Evolutionary conservation across 2,329 filamentous ascomycete genomes (phyloP), one percentile per base, ranked within the genome.

Genomic region (Passalora sequoiae): DNA sequence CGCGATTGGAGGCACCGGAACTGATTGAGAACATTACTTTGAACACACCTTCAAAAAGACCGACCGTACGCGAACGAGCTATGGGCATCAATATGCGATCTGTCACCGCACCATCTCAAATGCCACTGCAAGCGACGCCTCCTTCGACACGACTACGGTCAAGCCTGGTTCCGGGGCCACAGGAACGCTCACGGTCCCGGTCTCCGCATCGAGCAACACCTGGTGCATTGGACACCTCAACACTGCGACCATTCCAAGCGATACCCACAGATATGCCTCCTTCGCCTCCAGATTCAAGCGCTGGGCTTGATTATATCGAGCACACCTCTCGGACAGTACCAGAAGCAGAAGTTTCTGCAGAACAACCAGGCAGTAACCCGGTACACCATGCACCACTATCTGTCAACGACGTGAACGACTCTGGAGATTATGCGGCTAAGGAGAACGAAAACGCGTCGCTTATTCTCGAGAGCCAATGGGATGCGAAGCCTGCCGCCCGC

Each of bases 101-200:
- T 13, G 54, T 65, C 22, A 66, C 62, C 6, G 60, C 58, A 22
- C 62, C 72, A 24, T 61, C 69, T 9, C 66, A 73, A 13, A 56
- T 74, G 12, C 67, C 67, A 5, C 43, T 73, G 5, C 57, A 69
- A 28, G 65, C 68, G 6, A 69, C 70, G 29, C 59, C 70, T 13
- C 66, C 70, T 16, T 68, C 69, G 16, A 62, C 33, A 19, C 21
- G 60, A 33, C 43, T 59, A 25, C 49, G 53, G 43, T 44, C 49
- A 28, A 55, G 54, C n/a, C 54, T 57, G 27, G 50, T 41, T 51
- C 59, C 62, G 28, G 56, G 56, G 12, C 6, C 38, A n/a, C 12
- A 17, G 5, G 27, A 39, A 6, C 28, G 24, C 25, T 38, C 41
- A 12, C 35, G 22, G 20, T 43, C 35, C 4, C 30, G 35, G 25